Base-by-base conservation (phyloP, 495 filamentous ascomycete species). In the Penicillium roqueforti region DNA sequence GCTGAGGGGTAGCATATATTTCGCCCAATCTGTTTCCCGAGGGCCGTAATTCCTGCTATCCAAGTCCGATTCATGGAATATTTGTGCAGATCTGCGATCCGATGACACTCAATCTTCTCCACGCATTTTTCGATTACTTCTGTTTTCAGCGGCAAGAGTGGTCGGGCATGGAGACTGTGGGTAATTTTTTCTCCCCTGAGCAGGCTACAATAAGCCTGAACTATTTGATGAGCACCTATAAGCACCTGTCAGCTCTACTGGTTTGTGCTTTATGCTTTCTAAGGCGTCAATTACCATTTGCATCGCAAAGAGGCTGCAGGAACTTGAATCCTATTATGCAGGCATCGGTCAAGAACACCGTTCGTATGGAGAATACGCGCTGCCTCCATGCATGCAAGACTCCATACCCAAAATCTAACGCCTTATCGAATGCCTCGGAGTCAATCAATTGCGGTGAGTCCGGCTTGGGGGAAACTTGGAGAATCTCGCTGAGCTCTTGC, bases 91-190 rank as follows among this genome's bases (percentile, higher is more conserved):
- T 45, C 43, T n/a, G 51, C 51, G 11, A 54, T 39, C 10, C 31
- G 41, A 14, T 47, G 51, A 18, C 42, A 40, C 11, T 45, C 25
- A 10, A 47, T 47, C 42, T 47, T 54, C 20, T 45, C 51, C 1
- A 36, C 42, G 7, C 51, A 54, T 18, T 54, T 54, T 18, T 54
- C 36, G n/a, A 54, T 42, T 20, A 54, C 51, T 25, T 47, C 51
- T 0, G 42, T 40, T 22, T 54, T 54, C 1, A 54, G 9, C 9
- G 43, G 31, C 25, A 54, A 18, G 1, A 42, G 39, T 29, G 51
- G 51, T 23, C 51, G 51, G 14, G 42, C 22, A 16, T 54, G 51
- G 22, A 40, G 16, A 8, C 32, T 39, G 26, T 54, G 51, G 13
- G 20, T 54, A 8, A 54, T 38, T 13, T 18, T 54, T 8, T 39